Conservation (phyloP, 345 rosid species). For the Lenwebbia sp. region DNA sequence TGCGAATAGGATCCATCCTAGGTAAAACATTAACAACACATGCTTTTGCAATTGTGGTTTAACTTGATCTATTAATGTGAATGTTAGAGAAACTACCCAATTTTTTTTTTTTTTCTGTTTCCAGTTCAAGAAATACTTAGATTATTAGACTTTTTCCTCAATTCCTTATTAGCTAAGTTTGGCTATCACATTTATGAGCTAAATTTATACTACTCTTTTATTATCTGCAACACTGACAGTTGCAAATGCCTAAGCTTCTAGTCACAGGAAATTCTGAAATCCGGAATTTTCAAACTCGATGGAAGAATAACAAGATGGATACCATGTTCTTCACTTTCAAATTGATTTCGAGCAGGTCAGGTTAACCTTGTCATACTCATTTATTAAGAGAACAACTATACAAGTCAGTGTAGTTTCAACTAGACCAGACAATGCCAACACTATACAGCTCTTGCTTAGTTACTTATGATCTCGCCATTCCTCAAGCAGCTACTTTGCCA, state of each 20-base stretch:
- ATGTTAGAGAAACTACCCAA: neutral
- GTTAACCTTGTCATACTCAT: neutral
- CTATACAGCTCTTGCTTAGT: neutral
- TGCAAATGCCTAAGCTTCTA: neutral
- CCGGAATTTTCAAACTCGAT: neutral
- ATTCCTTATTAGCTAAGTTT: neutral
- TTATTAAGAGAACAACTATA: neutral
- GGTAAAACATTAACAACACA: neutral
- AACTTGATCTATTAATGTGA: neutral
- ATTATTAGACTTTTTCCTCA: neutral
- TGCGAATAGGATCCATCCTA: neutral
- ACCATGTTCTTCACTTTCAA: neutral
- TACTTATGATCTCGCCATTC: neutral
- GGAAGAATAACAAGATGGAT: neutral
- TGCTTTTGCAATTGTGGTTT: neutral
- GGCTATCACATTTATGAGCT: neutral
- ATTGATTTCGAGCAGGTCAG: neutral
- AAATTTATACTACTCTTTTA: neutral
- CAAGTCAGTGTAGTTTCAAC: neutral
- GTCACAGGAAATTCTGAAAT: neutral
- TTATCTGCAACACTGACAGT: neutral
- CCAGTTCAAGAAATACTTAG: neutral
- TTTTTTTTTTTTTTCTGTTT: too few species aligned
- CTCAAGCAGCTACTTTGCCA: neutral
- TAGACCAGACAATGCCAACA: neutral